Percentiles rank a stretch among this genome's conserved stretches.
phyloP scores from a whole-genome alignment of 1,284 basidiomycete genomes.

The Porodaedalea pini region DNA sequence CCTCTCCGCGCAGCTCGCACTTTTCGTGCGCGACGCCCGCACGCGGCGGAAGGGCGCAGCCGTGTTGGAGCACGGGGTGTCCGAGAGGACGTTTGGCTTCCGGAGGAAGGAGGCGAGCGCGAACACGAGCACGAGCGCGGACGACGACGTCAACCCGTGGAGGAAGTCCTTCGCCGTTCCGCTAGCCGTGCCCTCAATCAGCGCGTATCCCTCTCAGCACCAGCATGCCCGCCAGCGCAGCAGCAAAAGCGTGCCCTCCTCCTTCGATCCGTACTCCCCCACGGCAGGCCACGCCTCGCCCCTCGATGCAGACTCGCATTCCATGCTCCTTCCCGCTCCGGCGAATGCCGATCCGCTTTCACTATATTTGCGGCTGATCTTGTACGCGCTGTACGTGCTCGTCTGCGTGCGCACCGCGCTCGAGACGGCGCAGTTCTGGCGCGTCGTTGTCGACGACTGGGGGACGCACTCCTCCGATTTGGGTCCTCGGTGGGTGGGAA shows the following conservation, averaged over 20 bases:
- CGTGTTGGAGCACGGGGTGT: no score
- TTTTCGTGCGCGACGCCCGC: constrained; percentile 5
- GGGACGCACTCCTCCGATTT: background rate
- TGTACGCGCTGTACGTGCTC: constrained; percentile 4
- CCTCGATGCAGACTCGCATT: background rate
- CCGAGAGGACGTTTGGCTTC: background rate
- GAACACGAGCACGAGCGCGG: background rate
- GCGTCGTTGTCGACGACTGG: background rate
- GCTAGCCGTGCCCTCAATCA: constrained; percentile 6
- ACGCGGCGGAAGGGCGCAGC: background rate
- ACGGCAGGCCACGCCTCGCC: background rate
- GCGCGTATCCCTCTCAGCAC: background rate
- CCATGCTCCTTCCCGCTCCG: background rate
- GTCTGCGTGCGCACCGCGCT: constrained; percentile 8
- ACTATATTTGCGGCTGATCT: background rate
- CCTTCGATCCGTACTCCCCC: constrained; percentile 7
- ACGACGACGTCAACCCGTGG: constrained; percentile 18
- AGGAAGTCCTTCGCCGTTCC: constrained; percentile 13
- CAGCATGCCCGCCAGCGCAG: constrained; percentile 8
- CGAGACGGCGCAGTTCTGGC: constrained; percentile 13
- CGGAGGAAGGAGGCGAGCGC: background rate
- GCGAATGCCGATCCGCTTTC: background rate
- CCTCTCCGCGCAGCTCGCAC: constrained; percentile 9
- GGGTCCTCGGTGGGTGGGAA: constrained; percentile 3
- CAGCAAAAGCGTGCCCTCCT: background rate